Base-by-base conservation (phyloP, 2,329 filamentous ascomycete genomes). In the Xylaria sp. region DNA sequence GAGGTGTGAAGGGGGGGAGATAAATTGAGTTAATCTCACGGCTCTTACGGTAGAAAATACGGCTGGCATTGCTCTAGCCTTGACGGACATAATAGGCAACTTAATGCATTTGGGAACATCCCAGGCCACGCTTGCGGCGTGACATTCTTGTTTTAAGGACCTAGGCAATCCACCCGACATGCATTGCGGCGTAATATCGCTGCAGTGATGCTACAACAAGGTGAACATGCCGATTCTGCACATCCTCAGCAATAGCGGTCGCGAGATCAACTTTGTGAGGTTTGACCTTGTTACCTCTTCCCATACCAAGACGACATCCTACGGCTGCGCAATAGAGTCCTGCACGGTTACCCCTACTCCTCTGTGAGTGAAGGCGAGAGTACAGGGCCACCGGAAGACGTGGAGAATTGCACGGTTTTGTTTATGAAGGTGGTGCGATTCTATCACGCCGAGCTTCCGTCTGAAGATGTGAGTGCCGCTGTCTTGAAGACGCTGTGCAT, bases 221-320 rank as follows among this genome's bases (percentile, higher is more conserved):
- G 70, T 58, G 20, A 59, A 67, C 45, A 58, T 57, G 47, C 62
- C 71, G 9, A 56, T 74, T 10, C 31, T 72, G 53, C 72, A 71
- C 39, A 71, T 74, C 51, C 72, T 71, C 17, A 71, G 71, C 29
- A 74, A 74, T 60, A 73, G 66, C 29, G 73, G 70, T 17, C 73
- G 73, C 67, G 73, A 74, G 68, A 74, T 74, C 73, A 74, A 51
- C 74, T 69, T 68, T 74, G 73, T 61, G 53, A 58, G 4, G 60
- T 72, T n/a, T 13, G 67, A 71, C 27, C 56, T 42, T 1, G 63
- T 64, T 33, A 69, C 72, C 2, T 68, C 70, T 0, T 61, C 70
- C 10, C 64, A 54, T 50, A 68, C 67, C 1, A 17, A 59, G n/a
- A 69, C 70, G 9, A 57, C 70, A 47, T 3, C 54, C 15, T 57